Percentiles rank a stretch among this genome's conserved stretches.
Evolutionary conservation across 352 stramenopile genomes (phyloP).

Genomic region (Phytophthora ramorum): DNA sequence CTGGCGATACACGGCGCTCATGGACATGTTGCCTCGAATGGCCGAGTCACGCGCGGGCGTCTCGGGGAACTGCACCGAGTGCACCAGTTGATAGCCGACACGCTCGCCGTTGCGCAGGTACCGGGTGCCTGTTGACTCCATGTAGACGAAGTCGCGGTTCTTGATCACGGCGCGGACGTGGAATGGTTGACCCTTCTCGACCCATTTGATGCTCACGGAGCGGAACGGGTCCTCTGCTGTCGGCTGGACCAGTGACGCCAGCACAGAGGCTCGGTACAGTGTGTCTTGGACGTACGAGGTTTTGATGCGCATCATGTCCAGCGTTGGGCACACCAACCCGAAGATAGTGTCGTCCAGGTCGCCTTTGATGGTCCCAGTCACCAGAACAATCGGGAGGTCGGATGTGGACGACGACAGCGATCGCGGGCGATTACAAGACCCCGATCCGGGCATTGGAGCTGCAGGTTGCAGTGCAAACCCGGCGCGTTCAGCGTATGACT

Average conservation of each 20-base stretch:
- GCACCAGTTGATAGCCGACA: conserved; percentile 58
- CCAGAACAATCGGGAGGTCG: conserved; percentile 39
- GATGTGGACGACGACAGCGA: conserved; percentile 22
- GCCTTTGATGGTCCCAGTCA: conserved; percentile 41
- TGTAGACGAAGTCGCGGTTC: conserved; percentile 61
- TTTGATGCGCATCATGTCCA: conserved; percentile 47
- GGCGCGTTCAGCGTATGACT: conserved; percentile 35
- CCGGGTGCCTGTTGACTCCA: conserved; percentile 54
- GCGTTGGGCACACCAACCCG: conserved; percentile 37
- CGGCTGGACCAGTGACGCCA: conserved; percentile 40
- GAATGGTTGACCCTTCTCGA: conserved; percentile 37
- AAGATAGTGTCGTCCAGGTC: conserved; percentile 52
- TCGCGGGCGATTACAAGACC: conserved; percentile 13
- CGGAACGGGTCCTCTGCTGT: conserved; percentile 37
- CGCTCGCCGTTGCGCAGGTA: conserved; percentile 45
- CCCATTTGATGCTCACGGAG: conserved; percentile 46
- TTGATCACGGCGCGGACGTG: conserved; percentile 38
- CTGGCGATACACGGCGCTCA: conserved; percentile 49
- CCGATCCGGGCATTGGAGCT: not conserved
- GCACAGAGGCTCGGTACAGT: conserved; percentile 33
- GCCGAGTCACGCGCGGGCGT: conserved; percentile 23
- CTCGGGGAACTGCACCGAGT: conserved; percentile 51
- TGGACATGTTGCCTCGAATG: conserved; percentile 56
- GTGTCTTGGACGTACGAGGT: conserved; percentile 43
- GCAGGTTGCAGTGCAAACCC: not conserved